These are phyloP conservation scores for Paracoccidioides lutzii DNA, from an alignment of 2,329 filamentous ascomycete species.

Conservation along the genomic window DNA sequence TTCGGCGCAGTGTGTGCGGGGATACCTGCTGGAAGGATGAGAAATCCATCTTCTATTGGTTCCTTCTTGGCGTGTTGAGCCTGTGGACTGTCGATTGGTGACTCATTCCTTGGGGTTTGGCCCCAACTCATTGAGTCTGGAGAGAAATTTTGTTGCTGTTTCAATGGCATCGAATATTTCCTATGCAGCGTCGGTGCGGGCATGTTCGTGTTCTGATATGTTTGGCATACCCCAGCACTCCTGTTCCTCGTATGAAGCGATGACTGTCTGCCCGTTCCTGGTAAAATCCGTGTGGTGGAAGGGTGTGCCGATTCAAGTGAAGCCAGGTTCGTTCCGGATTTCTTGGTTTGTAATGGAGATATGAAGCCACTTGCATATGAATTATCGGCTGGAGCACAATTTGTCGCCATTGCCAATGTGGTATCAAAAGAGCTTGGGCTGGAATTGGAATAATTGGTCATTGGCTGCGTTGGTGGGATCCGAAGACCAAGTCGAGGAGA, in stretches of 20 bases:
- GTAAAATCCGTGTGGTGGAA: not conserved
- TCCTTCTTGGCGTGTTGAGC: not conserved
- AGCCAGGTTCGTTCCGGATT: not conserved
- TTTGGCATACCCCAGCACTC: not conserved
- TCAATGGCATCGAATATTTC: not conserved
- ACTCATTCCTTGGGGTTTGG: slow-evolving; percentile 8
- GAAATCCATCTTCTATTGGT: not conserved
- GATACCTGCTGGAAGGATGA: slow-evolving; percentile 13
- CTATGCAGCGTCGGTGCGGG: not conserved
- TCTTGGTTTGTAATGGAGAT: not conserved
- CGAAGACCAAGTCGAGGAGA: slow-evolving; percentile 14
- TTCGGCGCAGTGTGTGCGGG: slow-evolving; percentile 11
- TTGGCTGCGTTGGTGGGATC: slow-evolving; percentile 6
- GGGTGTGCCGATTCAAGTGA: not conserved
- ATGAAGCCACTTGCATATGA: not conserved
- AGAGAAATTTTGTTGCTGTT: slow-evolving; percentile 2
- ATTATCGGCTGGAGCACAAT: not conserved
- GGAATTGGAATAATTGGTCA: slow-evolving; percentile 4
- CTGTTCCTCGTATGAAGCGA: not conserved
- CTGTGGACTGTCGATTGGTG: slow-evolving; percentile 1
- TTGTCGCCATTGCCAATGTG: not conserved
- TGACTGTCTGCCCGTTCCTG: not conserved
- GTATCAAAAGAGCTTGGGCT: slow-evolving; percentile 2
- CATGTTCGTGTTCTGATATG: not conserved
- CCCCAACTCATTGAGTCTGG: slow-evolving; percentile 8